phyloP scores from a whole-genome alignment of 192 early-diverging fungal genomes.

The Coemansia javaensis region DNA sequence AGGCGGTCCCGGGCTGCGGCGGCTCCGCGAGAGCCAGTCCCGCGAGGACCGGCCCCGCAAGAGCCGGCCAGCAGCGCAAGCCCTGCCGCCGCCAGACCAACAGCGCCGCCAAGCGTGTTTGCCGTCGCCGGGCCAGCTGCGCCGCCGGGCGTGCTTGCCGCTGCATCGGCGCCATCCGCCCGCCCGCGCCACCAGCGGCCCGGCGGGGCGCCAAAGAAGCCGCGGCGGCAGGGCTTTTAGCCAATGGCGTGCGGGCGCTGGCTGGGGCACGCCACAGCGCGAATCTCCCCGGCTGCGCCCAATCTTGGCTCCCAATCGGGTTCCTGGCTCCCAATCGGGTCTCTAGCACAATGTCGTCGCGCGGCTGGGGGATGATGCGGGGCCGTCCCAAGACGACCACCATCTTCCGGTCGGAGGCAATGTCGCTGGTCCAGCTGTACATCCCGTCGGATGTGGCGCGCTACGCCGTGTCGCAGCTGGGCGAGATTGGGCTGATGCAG shows the following conservation, averaged over 20 bases:
- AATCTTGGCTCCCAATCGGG: no score
- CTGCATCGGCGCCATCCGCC: neutral
- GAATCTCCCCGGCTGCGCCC: no score
- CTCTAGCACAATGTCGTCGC: constrained; percentile 21
- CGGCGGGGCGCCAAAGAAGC: constrained; percentile 16
- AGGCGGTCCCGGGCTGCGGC: no score
- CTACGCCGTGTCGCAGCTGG: constrained; percentile 86
- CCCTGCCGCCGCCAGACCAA: no score
- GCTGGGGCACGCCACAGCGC: no score
- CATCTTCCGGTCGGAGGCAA: constrained; percentile 90
- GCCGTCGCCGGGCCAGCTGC: no score
- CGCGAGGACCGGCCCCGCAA: no score
- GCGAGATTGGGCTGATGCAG: constrained; percentile 90
- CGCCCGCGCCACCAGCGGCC: constrained; percentile 1
- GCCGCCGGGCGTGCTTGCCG: constrained; percentile 13
- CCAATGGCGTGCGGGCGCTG: neutral
- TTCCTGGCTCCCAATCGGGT: no score
- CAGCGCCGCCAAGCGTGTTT: no score
- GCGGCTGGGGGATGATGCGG: constrained; percentile 39
- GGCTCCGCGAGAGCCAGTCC: neutral
- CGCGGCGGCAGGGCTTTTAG: constrained; percentile 34
- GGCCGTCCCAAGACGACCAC: constrained; percentile 45
- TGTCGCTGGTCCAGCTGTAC: constrained; percentile 93
- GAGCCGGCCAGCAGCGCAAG: no score
- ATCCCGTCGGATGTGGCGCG: constrained; percentile 92